Base-by-base conservation (phyloP, 169 alveolate species). In the Cryptosporidium baileyi region DNA sequence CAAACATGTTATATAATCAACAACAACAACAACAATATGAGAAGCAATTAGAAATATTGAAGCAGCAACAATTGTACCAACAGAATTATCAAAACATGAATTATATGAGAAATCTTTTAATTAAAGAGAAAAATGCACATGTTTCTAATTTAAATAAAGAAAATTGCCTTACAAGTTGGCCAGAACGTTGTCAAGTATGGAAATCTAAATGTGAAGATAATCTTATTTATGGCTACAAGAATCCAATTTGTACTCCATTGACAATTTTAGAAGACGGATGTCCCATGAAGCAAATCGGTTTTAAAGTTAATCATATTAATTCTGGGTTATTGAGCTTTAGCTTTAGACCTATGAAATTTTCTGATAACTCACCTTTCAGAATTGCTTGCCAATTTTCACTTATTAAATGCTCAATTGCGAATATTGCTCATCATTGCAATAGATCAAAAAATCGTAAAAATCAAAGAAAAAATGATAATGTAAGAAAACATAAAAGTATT, bases 141-240 rank as follows among this genome's bases (percentile, higher is more conserved):
- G 15, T 0, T 43, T 43, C 51, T 11, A 43, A 43, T 13, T 43
- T 43, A 43, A 43, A 43, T 43, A 43, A 11, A 11, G n/a, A 24
- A 1, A 57, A 57, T 57, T 65, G 81, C 22, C n/a, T 74, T 28
- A 74, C 85, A 57, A 74, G 85, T 41, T 74, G 85, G 85, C 85
- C 85, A 0, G 85, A 74, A 11, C 49, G 54, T 13, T 74, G 85
- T n/a, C 85, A 74, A 30, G 57, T 74, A 9, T 74, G 85, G 85
- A 74, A 51, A 28, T 74, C 85, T n/a, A 74, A 40, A 15, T 74
- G 85, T n/a, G 85, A 74, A 44, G 85, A 74, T 41, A 74, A 74
- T 41, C 26, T 74, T 17, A 52, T 57, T 38, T 74, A 54, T 24
- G 67, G 85, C 13, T 74, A 74, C 28, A 74, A 24, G 13, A 74